A percentile compares a stretch with the other conserved stretches of the same genome.
phyloP scores from a whole-genome alignment of 345 rosid genomes.

The Moringa oleifera region DNA sequence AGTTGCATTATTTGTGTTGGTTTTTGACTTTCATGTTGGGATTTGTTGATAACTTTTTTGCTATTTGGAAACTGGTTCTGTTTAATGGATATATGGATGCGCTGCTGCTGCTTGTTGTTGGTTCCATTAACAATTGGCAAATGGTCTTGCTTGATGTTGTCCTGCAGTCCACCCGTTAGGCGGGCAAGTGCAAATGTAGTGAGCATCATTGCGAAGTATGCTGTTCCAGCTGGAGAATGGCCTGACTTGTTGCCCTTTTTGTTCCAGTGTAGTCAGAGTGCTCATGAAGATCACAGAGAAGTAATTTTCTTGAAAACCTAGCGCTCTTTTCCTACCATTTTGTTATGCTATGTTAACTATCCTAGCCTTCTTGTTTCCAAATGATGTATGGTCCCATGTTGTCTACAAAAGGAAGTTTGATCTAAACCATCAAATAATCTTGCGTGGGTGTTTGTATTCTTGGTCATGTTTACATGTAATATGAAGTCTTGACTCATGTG shows the following conservation, averaged over 20 bases:
- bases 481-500: not conserved
- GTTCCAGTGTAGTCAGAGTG: constrained; percentile 94
- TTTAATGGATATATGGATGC: not conserved
- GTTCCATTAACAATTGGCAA: not conserved
- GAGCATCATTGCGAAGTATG: constrained; percentile 86
- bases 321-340: not conserved
- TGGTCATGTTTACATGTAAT: not conserved
- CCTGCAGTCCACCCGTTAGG: constrained; percentile 75
- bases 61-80: not conserved
- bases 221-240: constrained; percentile 98
- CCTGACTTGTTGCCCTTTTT: constrained; percentile 81
- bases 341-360: not conserved
- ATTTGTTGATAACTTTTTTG: constrained; percentile 2
- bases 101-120: too few relatives aligned
- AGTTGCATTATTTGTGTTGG: not conserved
- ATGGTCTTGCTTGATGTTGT: not conserved
- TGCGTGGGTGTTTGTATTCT: too few relatives aligned
- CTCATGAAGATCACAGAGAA: constrained; percentile 96
- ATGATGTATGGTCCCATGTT: not conserved
- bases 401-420: not conserved
- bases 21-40: not conserved
- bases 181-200: constrained; percentile 99
- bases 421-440: not conserved
- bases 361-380: not conserved
- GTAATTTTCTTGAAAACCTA: constrained; percentile 31